These are phyloP conservation scores for Babesia sp. DNA, from an alignment of 169 alveolate genomes.

Conservation along the genomic window DNA sequence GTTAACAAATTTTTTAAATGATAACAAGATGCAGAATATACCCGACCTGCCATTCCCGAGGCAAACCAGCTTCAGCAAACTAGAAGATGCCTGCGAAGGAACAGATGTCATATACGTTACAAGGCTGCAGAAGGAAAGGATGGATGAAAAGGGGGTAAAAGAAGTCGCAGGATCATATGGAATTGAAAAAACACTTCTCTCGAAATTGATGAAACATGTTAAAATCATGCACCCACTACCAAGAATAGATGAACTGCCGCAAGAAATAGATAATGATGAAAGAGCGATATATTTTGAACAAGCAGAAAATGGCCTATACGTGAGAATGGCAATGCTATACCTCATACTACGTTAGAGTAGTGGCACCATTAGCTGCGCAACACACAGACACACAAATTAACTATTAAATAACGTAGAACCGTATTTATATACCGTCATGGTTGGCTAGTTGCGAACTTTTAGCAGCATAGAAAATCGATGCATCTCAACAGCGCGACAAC, in stretches of 20 bases:
- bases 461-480: too few species aligned
- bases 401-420: neutral
- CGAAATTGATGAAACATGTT: constrained; percentile 64
- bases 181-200: constrained; percentile 54
- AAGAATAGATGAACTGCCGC: constrained; percentile 77
- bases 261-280: constrained; percentile 72
- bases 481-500: too few species aligned
- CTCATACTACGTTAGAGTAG: too few species aligned
- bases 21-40: constrained; percentile 33
- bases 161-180: constrained; percentile 63
- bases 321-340: constrained; percentile 83
- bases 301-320: constrained; percentile 83
- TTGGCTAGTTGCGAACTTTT: too few species aligned
- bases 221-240: constrained; percentile 82
- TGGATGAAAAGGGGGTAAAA: constrained; percentile 56
- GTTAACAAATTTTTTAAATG: neutral
- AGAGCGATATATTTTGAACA: constrained; percentile 78
- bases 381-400: neutral
- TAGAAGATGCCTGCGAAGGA: constrained; percentile 51
- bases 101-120: constrained; percentile 81
- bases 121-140: constrained; percentile 79
- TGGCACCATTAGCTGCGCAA: too few species aligned
- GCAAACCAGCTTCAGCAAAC: constrained; percentile 66
- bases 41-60: constrained; percentile 65
- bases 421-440: neutral